A percentile compares a stretch with the other conserved stretches of the same genome.
phyloP scores from a whole-genome alignment of 2,329 filamentous ascomycete genomes.

The Trichophyton equinum region DNA sequence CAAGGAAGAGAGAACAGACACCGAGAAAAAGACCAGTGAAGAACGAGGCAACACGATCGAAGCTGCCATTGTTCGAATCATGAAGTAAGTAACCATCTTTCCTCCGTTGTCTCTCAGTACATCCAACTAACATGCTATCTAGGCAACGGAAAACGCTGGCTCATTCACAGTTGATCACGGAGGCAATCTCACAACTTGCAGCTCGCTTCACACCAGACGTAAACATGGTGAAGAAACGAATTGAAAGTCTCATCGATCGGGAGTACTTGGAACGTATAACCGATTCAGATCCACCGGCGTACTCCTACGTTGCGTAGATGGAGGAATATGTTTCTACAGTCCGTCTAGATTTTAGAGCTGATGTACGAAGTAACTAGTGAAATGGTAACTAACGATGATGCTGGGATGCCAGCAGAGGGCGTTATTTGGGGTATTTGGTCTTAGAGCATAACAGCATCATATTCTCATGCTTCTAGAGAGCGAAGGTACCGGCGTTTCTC shows the following conservation, averaged over 20 bases:
- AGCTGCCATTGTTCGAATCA: constrained; percentile 41
- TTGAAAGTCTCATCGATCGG: constrained; percentile 42
- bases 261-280: constrained; percentile 39
- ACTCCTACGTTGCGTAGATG: constrained; percentile 32
- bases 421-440: not conserved
- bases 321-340: not conserved
- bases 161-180: constrained; percentile 39
- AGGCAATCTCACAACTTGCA: constrained; percentile 38
- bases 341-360: not conserved
- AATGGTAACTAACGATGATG: not conserved
- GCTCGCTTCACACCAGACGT: constrained; percentile 40
- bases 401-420: not conserved
- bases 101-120: not conserved
- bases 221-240: constrained; percentile 41
- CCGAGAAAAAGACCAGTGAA: constrained; percentile 39
- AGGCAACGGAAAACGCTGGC: constrained; percentile 38
- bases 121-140: not conserved
- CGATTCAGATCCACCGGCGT: constrained; percentile 33
- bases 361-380: not conserved
- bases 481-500: no score
- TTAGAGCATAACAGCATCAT: not conserved
- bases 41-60: constrained; percentile 39
- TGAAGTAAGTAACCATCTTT: constrained; percentile 33
- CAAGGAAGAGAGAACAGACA: constrained; percentile 43
- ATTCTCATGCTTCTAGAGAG: not conserved